phyloP scores from a whole-genome alignment of 768 basidiomycete species.

The Russula earlei region DNA sequence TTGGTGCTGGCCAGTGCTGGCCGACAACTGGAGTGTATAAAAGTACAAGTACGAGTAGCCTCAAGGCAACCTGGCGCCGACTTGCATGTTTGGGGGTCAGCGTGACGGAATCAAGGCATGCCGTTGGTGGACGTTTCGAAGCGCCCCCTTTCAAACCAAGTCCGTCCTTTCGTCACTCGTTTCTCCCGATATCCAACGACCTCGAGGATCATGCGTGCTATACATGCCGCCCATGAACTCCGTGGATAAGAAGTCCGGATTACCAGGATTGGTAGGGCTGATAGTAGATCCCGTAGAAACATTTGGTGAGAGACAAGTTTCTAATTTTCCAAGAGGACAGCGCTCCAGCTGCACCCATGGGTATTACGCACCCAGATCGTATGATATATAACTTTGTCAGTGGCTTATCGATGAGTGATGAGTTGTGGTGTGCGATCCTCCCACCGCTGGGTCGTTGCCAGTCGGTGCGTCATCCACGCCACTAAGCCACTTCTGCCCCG shows the following conservation, averaged over 20 bases:
- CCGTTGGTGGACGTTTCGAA: neutral
- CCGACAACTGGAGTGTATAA: neutral
- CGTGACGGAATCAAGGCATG: slow-evolving; percentile 3
- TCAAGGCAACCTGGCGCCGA: slow-evolving; percentile 12
- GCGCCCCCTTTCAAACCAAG: neutral
- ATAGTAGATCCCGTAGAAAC: too few species aligned
- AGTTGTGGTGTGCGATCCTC: too few species aligned
- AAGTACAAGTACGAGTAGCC: neutral
- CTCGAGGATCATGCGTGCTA: slow-evolving; percentile 8
- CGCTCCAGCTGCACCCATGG: too few species aligned
- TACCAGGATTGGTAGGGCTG: too few species aligned
- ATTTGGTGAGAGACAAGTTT: neutral
- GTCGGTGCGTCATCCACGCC: too few species aligned
- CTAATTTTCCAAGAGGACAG: too few species aligned
- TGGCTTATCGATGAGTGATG: too few species aligned
- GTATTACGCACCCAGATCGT: too few species aligned
- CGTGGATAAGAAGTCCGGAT: neutral
- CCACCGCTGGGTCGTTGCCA: too few species aligned
- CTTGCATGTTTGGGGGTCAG: neutral
- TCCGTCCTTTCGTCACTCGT: neutral
- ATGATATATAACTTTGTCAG: too few species aligned
- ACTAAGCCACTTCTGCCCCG: too few species aligned
- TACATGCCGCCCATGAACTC: neutral
- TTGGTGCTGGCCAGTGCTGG: neutral
- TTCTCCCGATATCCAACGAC: neutral